Evolutionary conservation across 2,329 filamentous ascomycete species (phyloP), one percentile per base, ranked within the genome.

Genomic region (Chrysosporium keratinophilum): DNA sequence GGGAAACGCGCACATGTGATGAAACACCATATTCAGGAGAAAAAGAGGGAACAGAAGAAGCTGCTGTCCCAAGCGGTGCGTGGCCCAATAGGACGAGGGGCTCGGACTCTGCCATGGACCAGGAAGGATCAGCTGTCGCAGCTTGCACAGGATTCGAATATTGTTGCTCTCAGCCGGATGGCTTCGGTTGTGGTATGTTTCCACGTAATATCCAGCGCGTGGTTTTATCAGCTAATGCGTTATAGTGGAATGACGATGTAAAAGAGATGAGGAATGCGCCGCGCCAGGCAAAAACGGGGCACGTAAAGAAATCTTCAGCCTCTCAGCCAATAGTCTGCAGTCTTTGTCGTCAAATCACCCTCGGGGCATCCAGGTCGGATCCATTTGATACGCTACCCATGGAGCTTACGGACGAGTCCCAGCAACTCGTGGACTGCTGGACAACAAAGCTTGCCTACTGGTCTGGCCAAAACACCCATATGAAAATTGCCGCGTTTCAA

Each of bases 1-100:
- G 70, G 70, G 52, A 72, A 72, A 51, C 68, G 70, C 31, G 69
- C 70, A 5, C 69, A 72, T 64, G 70, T 72, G 17, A 72, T 72
- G 70, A 68, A 68, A 35, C 68, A 72, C 52, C 70, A 72, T 61
- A 69, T 72, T n/a, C 67, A 71, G 49, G 63, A 71, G 56, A 72
- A 71, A 56, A 71, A 70, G 58, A 62, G 63, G 40, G 67, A 62
- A 54, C 66, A 67, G 52, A 65, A 60, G 44, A 66, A 64, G 56
- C 52, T 61, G 47, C 61, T 63, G 1, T 61, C 62, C n/a, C 54
- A 55, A 19, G 35, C 57, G 31, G 46, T 48, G 10, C 59, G 61
- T 23, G 58, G 54, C 23, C 60, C 54, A 28, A 35, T 44, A 44
- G 57, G 50, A 14, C 60, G 57, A 3, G 34, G 46, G 37, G 58